Conservation (phyloP, 83 land plant species). For the Diphasiastrum complanatum region DNA sequence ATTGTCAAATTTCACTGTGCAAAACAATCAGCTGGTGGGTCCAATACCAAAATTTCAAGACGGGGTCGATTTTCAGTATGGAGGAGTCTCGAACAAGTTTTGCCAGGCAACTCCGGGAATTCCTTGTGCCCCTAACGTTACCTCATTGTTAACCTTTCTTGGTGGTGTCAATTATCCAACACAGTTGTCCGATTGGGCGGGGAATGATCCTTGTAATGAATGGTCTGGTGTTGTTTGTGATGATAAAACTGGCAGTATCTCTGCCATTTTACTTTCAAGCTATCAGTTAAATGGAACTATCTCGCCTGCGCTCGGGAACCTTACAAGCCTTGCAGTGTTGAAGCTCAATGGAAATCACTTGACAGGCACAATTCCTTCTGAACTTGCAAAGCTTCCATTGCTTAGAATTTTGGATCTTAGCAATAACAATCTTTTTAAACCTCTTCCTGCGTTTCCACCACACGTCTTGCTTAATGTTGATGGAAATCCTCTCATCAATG, state of each 20-base stretch:
- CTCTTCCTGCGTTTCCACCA: conserved; percentile 38
- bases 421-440: conserved; percentile 46
- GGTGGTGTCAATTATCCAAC: conserved; percentile 48
- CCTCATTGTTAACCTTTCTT: conserved; percentile 54
- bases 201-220: conserved; percentile 57
- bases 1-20: conserved; percentile 21
- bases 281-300: conserved; percentile 44
- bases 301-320: conserved; percentile 45
- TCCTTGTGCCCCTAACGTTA: conserved; percentile 55
- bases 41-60: conserved; percentile 38
- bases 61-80: no score
- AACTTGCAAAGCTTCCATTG: conserved; percentile 39
- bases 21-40: conserved; percentile 46
- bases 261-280: conserved; percentile 36
- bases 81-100: no score
- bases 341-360: conserved; percentile 37
- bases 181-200: conserved; percentile 48
- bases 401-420: conserved; percentile 43
- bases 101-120: conserved; percentile 46
- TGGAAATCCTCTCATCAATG: conserved; percentile 41
- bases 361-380: conserved; percentile 44
- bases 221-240: conserved; percentile 57
- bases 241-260: conserved; percentile 9
- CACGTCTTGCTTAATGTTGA: conserved; percentile 24
- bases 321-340: conserved; percentile 32